A percentile compares a stretch with the other conserved stretches of the same genome.
Evolutionary conservation across 805 yeast species (phyloP).

Genomic region (Myxozyma sirexii): DNA sequence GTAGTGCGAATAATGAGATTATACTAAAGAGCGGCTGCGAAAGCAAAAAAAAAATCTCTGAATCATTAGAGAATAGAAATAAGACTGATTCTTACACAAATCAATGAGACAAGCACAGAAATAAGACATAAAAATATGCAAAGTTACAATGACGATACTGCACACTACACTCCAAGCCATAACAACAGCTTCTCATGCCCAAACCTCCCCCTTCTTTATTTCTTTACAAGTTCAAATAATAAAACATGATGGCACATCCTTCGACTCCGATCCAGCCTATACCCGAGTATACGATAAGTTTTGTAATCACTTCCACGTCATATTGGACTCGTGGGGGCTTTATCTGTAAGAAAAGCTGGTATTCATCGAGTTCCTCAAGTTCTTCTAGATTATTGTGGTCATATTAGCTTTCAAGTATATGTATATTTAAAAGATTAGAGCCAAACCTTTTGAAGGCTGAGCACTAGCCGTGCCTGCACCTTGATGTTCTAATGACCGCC

Average conservation of each 20-base stretch:
- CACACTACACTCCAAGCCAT: too few relatives aligned
- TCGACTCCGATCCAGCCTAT: slow-evolving; percentile 57
- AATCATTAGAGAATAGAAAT: too few relatives aligned
- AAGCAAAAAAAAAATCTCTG: too few relatives aligned
- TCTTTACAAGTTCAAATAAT: background rate
- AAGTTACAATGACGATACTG: too few relatives aligned
- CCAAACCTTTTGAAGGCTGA: slow-evolving; percentile 4
- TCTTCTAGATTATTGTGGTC: background rate
- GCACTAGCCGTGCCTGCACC: background rate
- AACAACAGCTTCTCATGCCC: background rate
- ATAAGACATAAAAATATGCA: too few relatives aligned
- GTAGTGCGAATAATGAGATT: too few relatives aligned
- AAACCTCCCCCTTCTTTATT: too few relatives aligned
- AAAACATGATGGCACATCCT: slow-evolving; percentile 10
- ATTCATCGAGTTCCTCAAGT: slow-evolving; percentile 28
- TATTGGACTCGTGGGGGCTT: slow-evolving; percentile 51
- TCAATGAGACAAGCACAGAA: too few relatives aligned
- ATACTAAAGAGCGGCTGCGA: too few relatives aligned
- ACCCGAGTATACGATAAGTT: slow-evolving; percentile 81
- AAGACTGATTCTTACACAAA: too few relatives aligned
- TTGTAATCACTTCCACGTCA: slow-evolving; percentile 74
- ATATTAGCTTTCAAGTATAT: background rate
- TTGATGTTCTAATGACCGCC: slow-evolving; percentile 18
- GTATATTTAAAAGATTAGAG: background rate
- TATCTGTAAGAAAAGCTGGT: slow-evolving; percentile 37